Conservation (phyloP, 306 rosid genomes). For the Prunus fruticosa region DNA sequence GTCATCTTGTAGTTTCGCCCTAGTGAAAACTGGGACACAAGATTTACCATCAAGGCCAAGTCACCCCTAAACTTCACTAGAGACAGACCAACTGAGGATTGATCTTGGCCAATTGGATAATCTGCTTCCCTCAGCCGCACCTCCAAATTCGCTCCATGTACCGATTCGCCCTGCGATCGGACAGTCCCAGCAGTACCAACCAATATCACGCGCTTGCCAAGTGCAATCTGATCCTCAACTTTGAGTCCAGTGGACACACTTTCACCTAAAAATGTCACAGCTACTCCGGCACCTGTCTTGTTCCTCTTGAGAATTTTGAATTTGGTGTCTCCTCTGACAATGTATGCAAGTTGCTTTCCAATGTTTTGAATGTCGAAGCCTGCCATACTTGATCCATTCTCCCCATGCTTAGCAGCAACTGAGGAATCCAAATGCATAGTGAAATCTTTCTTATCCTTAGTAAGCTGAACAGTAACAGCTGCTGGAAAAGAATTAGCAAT, state of each 20-base stretch:
- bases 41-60: conserved; percentile 73
- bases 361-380: conserved; percentile 92
- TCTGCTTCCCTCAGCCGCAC: conserved; percentile 93
- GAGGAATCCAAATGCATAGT: conserved; percentile 94
- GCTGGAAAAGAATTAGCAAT: conserved; percentile 67
- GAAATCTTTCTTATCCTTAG: conserved; percentile 97
- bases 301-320: conserved; percentile 71
- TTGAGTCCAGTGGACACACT: conserved; percentile 84
- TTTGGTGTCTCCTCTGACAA: conserved; percentile 72
- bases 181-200: conserved; percentile 90
- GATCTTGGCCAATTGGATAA: conserved; percentile 96
- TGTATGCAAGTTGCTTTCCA: conserved; percentile 60
- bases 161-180: conserved; percentile 75
- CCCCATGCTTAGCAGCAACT: conserved; percentile 82
- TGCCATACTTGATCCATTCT: conserved; percentile 81
- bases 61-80: conserved; percentile 97
- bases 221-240: conserved; percentile 80
- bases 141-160: conserved; percentile 88
- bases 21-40: conserved; percentile 81
- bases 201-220: conserved; percentile 81
- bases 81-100: conserved; percentile 80
- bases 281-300: conserved; percentile 78
- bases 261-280: conserved; percentile 91
- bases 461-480: conserved; percentile 75
- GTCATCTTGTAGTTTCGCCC: conserved; percentile 89